Conservation (phyloP, 768 basidiomycete genomes). For the Phylloporus sp. region DNA sequence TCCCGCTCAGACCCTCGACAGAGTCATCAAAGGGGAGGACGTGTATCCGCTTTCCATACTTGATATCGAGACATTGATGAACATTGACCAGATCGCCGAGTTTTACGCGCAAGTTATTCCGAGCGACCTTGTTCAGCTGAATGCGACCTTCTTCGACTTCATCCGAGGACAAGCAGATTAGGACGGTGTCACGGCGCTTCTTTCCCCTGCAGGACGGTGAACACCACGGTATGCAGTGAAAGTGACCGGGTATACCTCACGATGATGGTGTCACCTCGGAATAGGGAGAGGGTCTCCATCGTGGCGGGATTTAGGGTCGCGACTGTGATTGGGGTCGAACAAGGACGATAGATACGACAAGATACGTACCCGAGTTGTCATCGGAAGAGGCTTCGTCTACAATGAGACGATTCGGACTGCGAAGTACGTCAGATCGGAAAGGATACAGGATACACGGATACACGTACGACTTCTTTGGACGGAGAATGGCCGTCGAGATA, state of each 20-base stretch:
- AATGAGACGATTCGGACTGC: constrained; percentile 92
- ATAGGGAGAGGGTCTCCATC: constrained; percentile 90
- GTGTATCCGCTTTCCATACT: constrained; percentile 97
- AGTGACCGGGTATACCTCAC: constrained; percentile 53
- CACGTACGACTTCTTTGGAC: constrained; percentile 96
- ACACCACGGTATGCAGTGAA: background rate
- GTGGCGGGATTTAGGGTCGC: constrained; percentile 94
- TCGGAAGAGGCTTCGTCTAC: constrained; percentile 92
- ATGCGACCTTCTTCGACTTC: constrained; percentile 98
- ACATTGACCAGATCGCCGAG: constrained; percentile 95
- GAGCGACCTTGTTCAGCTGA: constrained; percentile 99
- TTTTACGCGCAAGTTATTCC: constrained; percentile 97
- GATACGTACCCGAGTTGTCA: constrained; percentile 83
- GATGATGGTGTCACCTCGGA: constrained; percentile 96
- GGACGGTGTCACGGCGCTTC: constrained; percentile 95
- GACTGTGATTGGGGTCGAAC: constrained; percentile 41
- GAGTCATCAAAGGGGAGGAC: constrained; percentile 98
- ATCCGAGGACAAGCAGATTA: constrained; percentile 93
- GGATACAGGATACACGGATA: constrained; percentile 5
- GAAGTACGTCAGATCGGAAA: constrained; percentile 15
- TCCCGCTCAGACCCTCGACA: constrained; percentile 94
- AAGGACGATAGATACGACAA: background rate
- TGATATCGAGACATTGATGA: constrained; percentile 94
- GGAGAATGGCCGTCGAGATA: constrained; percentile 88
- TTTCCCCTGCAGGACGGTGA: constrained; percentile 61